Conservation (phyloP, 352 stramenopile species). For the Peronospora farinosa region DNA sequence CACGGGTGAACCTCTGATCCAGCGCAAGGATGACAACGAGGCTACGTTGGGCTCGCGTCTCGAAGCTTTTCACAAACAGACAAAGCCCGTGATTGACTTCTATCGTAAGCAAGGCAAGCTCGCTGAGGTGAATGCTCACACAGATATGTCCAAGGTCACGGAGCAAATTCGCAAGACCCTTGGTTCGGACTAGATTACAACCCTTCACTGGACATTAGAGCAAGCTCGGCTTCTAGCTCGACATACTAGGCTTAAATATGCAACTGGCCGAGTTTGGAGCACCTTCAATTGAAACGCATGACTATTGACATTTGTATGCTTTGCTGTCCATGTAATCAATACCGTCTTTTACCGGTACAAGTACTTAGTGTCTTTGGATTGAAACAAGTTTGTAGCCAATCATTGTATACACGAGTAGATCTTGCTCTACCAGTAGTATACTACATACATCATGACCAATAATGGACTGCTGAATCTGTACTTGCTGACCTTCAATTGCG, state of each 20-base stretch:
- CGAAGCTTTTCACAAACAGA: constrained; percentile 94
- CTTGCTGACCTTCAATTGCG: constrained; percentile 65
- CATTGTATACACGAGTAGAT: constrained; percentile 13
- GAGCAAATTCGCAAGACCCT: constrained; percentile 76
- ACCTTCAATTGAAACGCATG: constrained; percentile 17
- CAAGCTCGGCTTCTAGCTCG: constrained; percentile 3
- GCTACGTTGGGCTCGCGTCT: constrained; percentile 89
- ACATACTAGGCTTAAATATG: constrained; percentile 14
- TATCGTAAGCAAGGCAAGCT: constrained; percentile 85
- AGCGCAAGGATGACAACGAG: constrained; percentile 96
- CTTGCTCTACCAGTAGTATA: constrained; percentile 11
- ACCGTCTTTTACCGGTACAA: constrained; percentile 1
- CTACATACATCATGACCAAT: constrained; percentile 43
- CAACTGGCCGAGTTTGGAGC: neutral
- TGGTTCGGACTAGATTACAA: constrained; percentile 52
- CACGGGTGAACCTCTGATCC: constrained; percentile 94
- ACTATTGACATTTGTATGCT: constrained; percentile 20
- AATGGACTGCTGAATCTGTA: constrained; percentile 65
- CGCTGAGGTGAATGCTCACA: constrained; percentile 88
- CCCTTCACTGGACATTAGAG: constrained; percentile 11
- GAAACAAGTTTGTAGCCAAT: constrained; percentile 14
- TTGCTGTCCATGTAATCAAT: constrained; percentile 3
- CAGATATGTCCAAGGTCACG: constrained; percentile 77
- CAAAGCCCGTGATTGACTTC: constrained; percentile 92
- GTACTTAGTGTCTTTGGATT: neutral